Evolutionary conservation across 805 yeast species (phyloP).

Genomic region (Suhomyces pyralidae): DNA sequence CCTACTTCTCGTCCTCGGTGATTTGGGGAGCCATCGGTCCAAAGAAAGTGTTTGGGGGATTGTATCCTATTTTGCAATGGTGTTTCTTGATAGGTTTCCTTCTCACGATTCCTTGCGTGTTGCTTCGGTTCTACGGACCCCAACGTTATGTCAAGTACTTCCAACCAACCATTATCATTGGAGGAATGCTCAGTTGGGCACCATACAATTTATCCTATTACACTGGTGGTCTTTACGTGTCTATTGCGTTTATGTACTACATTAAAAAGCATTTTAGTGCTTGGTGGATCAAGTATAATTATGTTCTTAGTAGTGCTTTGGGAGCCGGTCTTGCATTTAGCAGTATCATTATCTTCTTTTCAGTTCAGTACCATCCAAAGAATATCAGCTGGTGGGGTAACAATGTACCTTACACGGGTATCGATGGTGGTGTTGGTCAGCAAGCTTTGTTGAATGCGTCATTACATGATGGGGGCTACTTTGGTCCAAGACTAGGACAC

Average conservation of each 20-base stretch:
- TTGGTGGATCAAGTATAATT: slow-evolving; percentile 38
- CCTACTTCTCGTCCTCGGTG: slow-evolving; percentile 53
- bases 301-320: slow-evolving; percentile 27
- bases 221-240: slow-evolving; percentile 25
- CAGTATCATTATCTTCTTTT: slow-evolving; percentile 34
- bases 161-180: slow-evolving; percentile 33
- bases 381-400: slow-evolving; percentile 32
- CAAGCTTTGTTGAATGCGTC: slow-evolving; percentile 15
- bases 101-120: slow-evolving; percentile 19
- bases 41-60: slow-evolving; percentile 28
- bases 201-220: slow-evolving; percentile 31
- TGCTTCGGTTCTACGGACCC: slow-evolving; percentile 13
- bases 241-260: slow-evolving; percentile 25
- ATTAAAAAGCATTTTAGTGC: slow-evolving; percentile 22
- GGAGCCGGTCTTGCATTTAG: slow-evolving; percentile 33
- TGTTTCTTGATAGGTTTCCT: slow-evolving; percentile 35
- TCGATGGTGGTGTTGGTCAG: slow-evolving; percentile 35
- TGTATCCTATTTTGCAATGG: slow-evolving; percentile 31
- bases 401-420: slow-evolving; percentile 26
- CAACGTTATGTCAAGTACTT: slow-evolving; percentile 22
- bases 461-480: slow-evolving; percentile 29
- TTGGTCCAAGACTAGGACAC: slow-evolving; percentile 33
- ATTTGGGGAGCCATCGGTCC: slow-evolving; percentile 58
- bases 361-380: slow-evolving; percentile 33
- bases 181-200: slow-evolving; percentile 28